phyloP scores from a whole-genome alignment of 805 yeast species.

The Candida xiaguanensis region DNA sequence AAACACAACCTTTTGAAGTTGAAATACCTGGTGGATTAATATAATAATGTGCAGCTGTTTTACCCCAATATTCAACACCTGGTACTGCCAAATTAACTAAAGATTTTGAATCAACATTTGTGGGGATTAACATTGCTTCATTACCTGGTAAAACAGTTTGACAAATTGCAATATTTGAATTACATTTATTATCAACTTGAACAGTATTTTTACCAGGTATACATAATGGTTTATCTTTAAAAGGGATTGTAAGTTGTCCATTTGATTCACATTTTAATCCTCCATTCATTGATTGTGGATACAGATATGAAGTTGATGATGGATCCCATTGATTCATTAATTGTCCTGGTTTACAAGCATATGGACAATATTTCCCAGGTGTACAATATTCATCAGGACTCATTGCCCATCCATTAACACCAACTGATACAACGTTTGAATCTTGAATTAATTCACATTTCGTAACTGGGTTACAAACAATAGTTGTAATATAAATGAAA shows the following conservation, averaged over 20 bases:
- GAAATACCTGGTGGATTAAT: slow-evolving; percentile 81
- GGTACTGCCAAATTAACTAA: slow-evolving; percentile 74
- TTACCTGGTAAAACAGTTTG: slow-evolving; percentile 93
- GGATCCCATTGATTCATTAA: slow-evolving; percentile 90
- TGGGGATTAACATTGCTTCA: slow-evolving; percentile 92
- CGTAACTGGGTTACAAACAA: slow-evolving; percentile 25
- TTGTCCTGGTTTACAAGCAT: slow-evolving; percentile 88
- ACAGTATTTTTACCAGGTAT: slow-evolving; percentile 76
- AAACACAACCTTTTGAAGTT: slow-evolving; percentile 70
- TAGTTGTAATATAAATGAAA: slow-evolving; percentile 13
- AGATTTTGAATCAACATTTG: slow-evolving; percentile 50
- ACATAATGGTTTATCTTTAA: slow-evolving; percentile 58
- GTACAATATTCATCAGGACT: slow-evolving; percentile 69
- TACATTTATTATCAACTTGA: slow-evolving; percentile 55
- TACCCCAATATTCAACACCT: slow-evolving; percentile 77
- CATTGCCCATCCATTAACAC: slow-evolving; percentile 81
- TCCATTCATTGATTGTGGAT: slow-evolving; percentile 78
- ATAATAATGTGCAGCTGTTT: slow-evolving; percentile 84
- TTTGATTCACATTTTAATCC: slow-evolving; percentile 74
- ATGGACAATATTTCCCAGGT: slow-evolving; percentile 82
- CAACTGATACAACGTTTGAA: slow-evolving; percentile 67
- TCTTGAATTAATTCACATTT: slow-evolving; percentile 64
- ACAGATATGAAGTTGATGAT: slow-evolving; percentile 61
- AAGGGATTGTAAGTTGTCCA: slow-evolving; percentile 65
- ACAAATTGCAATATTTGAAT: slow-evolving; percentile 70